These are phyloP conservation scores for Sarocladium oryzae DNA, from an alignment of 2,329 filamentous ascomycete species.

Conservation along the genomic window DNA sequence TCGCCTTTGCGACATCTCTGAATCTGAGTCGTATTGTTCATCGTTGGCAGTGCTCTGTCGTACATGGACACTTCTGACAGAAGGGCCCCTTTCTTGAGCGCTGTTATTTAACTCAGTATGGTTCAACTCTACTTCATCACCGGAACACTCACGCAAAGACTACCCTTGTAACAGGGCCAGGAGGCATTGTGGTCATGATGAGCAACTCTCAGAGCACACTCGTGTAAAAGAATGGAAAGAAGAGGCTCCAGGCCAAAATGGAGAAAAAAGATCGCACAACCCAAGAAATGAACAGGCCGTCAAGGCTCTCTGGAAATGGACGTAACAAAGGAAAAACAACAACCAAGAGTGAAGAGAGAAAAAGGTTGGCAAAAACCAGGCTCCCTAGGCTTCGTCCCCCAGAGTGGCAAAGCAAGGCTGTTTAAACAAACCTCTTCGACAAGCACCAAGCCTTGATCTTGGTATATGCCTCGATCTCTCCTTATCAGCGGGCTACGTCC, in stretches of 20 bases:
- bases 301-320: not conserved
- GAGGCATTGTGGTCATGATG: not conserved
- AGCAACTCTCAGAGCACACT: not conserved
- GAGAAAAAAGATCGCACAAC: not conserved
- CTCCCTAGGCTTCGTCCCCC: not conserved
- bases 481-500: not conserved
- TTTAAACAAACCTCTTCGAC: not conserved
- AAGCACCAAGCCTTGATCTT: not conserved
- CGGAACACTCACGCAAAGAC: not conserved
- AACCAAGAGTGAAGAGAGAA: not conserved
- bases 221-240: not conserved
- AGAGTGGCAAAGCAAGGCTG: not conserved
- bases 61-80: not conserved
- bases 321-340: not conserved
- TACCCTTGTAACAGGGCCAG: not conserved
- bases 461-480: not conserved
- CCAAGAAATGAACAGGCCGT: slow-evolving; percentile 1
- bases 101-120: not conserved
- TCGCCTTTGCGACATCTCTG: not conserved
- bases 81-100: not conserved
- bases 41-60: not conserved
- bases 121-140: not conserved
- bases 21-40: not conserved
- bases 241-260: slow-evolving; percentile 2
- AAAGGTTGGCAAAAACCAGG: not conserved